Evolutionary conservation across 2,329 filamentous ascomycete species (phyloP).

Genomic region (Cladophialophora bantiana): DNA sequence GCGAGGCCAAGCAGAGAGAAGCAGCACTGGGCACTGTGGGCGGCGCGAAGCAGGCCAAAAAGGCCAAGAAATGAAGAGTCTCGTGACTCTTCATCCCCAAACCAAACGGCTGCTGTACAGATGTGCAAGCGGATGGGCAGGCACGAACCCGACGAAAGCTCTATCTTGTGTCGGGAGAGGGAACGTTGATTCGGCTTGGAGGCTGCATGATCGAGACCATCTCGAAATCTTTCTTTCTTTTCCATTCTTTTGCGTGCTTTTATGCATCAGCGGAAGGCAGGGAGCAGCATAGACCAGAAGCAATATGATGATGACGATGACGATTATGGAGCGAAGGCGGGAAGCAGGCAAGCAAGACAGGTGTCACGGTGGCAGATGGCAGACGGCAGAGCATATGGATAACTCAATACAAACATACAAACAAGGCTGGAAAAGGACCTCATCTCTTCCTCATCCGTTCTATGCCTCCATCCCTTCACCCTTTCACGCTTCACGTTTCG

Average conservation of each 20-base stretch:
- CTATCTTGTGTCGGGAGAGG: not conserved
- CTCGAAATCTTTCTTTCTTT: not conserved
- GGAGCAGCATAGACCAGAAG: constrained; percentile 1
- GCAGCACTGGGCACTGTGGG: constrained; percentile 47
- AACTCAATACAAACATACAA: not conserved
- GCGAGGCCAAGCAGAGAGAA: constrained; percentile 50
- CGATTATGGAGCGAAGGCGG: not conserved
- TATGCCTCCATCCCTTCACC: too few relatives aligned
- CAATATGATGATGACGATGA: not conserved
- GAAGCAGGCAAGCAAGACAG: not conserved
- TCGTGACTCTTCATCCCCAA: constrained; percentile 8
- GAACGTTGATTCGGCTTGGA: not conserved
- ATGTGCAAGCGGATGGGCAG: not conserved
- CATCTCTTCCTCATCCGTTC: too few relatives aligned
- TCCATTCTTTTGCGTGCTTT: not conserved
- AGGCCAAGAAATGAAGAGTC: constrained; percentile 40
- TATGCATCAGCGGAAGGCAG: constrained; percentile 18
- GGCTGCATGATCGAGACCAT: not conserved
- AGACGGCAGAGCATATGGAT: not conserved
- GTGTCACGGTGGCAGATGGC: not conserved
- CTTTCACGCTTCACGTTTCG: too few relatives aligned
- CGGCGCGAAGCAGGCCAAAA: constrained; percentile 42
- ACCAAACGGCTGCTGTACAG: not conserved
- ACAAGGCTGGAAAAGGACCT: not conserved
- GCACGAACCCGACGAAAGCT: not conserved